Evolutionary conservation across 306 rosid species (phyloP), one percentile per base, ranked within the genome.

Genomic region (Trifolium subterraneum): DNA sequence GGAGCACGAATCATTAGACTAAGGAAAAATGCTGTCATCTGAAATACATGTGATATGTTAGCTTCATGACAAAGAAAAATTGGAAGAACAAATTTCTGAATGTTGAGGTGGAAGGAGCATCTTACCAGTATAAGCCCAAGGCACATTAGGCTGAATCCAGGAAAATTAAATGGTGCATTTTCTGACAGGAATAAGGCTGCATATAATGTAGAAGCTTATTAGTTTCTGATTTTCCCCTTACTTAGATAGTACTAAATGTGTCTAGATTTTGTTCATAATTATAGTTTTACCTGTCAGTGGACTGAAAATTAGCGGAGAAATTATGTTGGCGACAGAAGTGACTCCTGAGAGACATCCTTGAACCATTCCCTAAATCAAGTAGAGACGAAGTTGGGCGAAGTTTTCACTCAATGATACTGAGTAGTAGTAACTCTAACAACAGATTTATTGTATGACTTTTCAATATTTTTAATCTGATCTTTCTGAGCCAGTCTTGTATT

Each of bases 321-420:
- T 47, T 65, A 91, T 91, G 83, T 80, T 86, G 64, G 96, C 97
- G 5, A 87, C 64, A 42, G 97, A 91, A 64, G 87, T 81, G 68
- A 93, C 68, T 80, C 96, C 97, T 59, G 94, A 81, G 73, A 94
- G 84, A 64, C 96, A 88, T 72, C 98, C 98, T 86, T 88, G 98
- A 79, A 86, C 88, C 90, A 87, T 91, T 14, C 97, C 98, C 97
- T 93, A 77, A 36, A 67, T 68, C 59, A 29, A 29, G 33, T 29
- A 29, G 64, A 59, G 19, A 59, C 14, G 33, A 59, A 59, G 39
- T 59, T 59, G 20, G 14, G 19, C 39, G 8, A n/a, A 59, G 19
- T 59, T 59, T 25, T 59, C 39, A 10, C 14, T 23, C 41, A 68
- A 70, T 35, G 36, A 33, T 23, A 38, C 12, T 7, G 10, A 38